Percentiles rank a stretch among this genome's conserved stretches.
phyloP scores from a whole-genome alignment of 331 rosid species.

The Pyrus hybrid region DNA sequence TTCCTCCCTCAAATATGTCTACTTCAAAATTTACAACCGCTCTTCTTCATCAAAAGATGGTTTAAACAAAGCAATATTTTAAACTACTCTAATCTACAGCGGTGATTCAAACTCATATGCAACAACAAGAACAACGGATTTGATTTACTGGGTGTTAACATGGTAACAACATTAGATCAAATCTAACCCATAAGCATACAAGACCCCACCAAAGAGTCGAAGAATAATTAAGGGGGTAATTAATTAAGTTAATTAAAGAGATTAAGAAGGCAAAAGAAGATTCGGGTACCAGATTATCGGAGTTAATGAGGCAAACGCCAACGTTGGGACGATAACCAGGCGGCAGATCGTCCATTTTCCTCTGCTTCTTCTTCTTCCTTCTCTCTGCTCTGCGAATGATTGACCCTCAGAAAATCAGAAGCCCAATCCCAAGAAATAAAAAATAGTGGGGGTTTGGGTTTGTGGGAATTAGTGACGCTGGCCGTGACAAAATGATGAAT shows the following conservation, averaged over 20 bases:
- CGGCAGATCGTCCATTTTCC: constrained; percentile 82
- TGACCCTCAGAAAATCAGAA: neutral
- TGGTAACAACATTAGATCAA: neutral
- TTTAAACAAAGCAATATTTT: no score
- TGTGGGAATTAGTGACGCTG: constrained; percentile 12
- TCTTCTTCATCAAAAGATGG: no score
- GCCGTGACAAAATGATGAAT: constrained; percentile 9
- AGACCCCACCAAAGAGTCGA: neutral
- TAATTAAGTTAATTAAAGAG: neutral
- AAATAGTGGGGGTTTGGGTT: neutral
- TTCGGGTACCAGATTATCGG: constrained; percentile 54
- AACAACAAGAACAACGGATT: neutral
- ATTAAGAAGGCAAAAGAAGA: neutral
- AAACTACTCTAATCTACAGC: neutral
- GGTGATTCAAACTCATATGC: neutral
- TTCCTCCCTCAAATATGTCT: neutral
- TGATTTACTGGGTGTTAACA: neutral
- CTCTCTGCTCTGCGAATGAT: no score
- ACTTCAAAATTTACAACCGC: no score
- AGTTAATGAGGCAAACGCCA: constrained; percentile 91
- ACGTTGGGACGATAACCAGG: constrained; percentile 97
- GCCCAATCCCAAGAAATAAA: neutral
- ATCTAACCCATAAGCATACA: neutral
- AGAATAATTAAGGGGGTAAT: neutral
- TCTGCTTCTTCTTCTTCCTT: neutral